Evolutionary conservation across 108 stramenopile species (phyloP).

Genomic region (Cyclotella sp.): DNA sequence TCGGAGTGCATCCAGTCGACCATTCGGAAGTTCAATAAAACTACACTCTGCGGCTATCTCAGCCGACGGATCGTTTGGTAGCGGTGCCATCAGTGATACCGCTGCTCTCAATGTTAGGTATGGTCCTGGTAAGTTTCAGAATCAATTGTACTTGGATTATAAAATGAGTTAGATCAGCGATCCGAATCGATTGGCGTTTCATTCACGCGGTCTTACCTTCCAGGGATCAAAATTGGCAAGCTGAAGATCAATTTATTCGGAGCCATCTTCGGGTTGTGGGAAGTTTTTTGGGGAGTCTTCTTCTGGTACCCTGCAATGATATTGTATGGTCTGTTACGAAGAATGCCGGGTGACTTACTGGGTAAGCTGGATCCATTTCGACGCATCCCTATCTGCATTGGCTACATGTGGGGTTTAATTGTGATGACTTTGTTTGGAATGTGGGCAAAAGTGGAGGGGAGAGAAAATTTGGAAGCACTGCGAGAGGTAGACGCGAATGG

Average conservation of each 20-base stretch:
- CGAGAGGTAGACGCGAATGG: conserved; percentile 46
- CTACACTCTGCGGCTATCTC: neutral
- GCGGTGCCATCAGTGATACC: neutral
- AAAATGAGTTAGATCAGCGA: neutral
- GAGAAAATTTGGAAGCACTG: conserved; percentile 50
- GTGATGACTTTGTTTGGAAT: conserved; percentile 40
- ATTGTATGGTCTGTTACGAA: conserved; percentile 33
- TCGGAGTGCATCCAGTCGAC: neutral
- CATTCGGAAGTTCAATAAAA: conserved; percentile 2
- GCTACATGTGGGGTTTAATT: conserved; percentile 49
- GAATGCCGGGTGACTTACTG: conserved; percentile 47
- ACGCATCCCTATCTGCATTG: conserved; percentile 47
- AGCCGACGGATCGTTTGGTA: neutral
- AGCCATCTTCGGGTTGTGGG: conserved; percentile 47
- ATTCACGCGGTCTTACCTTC: neutral
- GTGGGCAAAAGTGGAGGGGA: conserved; percentile 49
- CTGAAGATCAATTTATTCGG: conserved; percentile 61
- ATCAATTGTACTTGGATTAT: neutral
- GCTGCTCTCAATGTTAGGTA: neutral
- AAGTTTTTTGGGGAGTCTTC: conserved; percentile 47
- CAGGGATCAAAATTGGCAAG: conserved; percentile 49
- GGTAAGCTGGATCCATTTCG: conserved; percentile 54
- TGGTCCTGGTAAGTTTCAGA: conserved; percentile 1
- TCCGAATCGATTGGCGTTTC: neutral
- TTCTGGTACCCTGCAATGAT: conserved; percentile 54